Conservation (phyloP, 768 basidiomycete genomes). For the Xerocomus potaroensis region DNA sequence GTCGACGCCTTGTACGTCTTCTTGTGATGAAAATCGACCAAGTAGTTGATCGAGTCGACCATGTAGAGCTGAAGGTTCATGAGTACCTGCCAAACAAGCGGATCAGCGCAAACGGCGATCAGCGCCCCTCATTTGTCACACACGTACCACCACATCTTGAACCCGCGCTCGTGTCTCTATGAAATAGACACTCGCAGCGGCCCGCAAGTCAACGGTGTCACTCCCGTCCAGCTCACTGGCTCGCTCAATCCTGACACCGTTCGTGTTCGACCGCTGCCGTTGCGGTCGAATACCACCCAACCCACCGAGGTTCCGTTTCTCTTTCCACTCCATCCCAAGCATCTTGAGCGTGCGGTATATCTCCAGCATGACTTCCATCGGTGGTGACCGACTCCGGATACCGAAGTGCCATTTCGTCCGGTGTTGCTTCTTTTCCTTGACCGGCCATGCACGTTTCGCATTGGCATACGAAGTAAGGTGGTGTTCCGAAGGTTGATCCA, state of each 20-base stretch:
- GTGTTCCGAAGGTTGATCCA: constrained; percentile 57
- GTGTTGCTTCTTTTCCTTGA: constrained; percentile 66
- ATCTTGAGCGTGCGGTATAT: constrained; percentile 90
- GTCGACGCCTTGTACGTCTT: constrained; percentile 81
- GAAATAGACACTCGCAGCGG: constrained; percentile 79
- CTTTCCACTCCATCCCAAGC: constrained; percentile 96
- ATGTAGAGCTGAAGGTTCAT: constrained; percentile 98
- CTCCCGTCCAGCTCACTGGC: constrained; percentile 57
- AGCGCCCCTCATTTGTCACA: neutral
- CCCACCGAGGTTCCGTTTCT: constrained; percentile 76
- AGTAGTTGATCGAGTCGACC: constrained; percentile 93
- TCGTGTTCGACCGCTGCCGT: constrained; percentile 33
- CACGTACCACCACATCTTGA: constrained; percentile 83
- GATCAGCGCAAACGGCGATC: neutral
- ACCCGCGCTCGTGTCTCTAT: constrained; percentile 91
- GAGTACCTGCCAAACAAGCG: constrained; percentile 56
- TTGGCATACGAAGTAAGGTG: constrained; percentile 67
- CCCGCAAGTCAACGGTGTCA: constrained; percentile 57
- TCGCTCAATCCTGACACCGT: constrained; percentile 53
- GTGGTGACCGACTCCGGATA: constrained; percentile 88
- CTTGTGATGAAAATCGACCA: constrained; percentile 98
- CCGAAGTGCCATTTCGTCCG: constrained; percentile 98
- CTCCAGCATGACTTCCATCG: constrained; percentile 99
- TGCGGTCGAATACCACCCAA: constrained; percentile 47
- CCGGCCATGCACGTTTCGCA: constrained; percentile 39